A percentile compares a stretch with the other conserved stretches of the same genome.
phyloP scores from a whole-genome alignment of 805 yeast genomes.

The Nakazawaea wickerhamii region DNA sequence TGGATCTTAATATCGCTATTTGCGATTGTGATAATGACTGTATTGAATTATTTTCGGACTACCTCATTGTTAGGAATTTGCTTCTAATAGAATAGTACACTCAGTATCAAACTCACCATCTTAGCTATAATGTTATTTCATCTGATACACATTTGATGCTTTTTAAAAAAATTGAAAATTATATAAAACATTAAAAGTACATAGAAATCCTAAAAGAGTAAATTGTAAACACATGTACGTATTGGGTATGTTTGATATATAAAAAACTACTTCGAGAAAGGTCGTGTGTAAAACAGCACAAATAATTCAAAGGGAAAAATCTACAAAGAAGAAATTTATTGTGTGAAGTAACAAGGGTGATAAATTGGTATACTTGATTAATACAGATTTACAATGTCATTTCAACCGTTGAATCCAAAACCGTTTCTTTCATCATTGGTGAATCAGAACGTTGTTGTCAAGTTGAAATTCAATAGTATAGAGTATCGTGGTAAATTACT shows the following conservation, averaged over 20 bases:
- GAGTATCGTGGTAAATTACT: conserved; percentile 77
- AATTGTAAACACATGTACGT: background rate
- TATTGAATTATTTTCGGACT: background rate
- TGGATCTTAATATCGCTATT: conserved; percentile 60
- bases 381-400: conserved; percentile 26
- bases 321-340: too few relatives aligned
- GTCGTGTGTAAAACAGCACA: background rate
- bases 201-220: background rate
- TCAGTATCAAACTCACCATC: background rate
- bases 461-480: conserved; percentile 85
- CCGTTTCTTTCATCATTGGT: conserved; percentile 79
- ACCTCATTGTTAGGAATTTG: background rate
- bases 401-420: conserved; percentile 77
- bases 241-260: background rate
- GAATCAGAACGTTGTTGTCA: conserved; percentile 65
- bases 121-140: too few relatives aligned
- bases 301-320: too few relatives aligned
- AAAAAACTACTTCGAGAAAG: background rate
- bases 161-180: too few relatives aligned
- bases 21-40: conserved; percentile 27
- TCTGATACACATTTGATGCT: too few relatives aligned
- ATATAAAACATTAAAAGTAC: background rate
- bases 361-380: background rate
- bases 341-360: too few relatives aligned
- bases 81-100: background rate